Conservation (phyloP, 2,329 filamentous ascomycete species). For the Myriosclerotinia curreyana region DNA sequence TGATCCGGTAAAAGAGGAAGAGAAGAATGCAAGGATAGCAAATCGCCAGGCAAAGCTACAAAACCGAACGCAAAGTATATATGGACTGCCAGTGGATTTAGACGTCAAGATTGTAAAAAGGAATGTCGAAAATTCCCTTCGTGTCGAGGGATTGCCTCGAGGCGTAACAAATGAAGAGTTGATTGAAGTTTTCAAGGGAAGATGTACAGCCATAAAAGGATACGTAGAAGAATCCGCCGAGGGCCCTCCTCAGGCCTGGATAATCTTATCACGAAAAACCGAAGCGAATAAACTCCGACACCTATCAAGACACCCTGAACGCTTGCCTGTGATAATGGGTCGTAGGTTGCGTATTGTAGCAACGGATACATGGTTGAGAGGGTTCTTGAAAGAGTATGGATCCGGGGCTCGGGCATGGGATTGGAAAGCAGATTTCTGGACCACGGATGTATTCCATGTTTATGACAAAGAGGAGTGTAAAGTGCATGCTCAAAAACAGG, state of each 20-base stretch:
- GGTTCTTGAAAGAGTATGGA: not conserved
- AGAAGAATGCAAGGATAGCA: constrained; percentile 3
- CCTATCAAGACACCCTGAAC: not conserved
- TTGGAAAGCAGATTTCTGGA: constrained; percentile 19
- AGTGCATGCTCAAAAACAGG: not conserved
- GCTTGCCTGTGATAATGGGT: not conserved
- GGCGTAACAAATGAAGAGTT: constrained; percentile 11
- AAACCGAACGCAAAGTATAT: constrained; percentile 1
- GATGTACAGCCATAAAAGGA: constrained; percentile 11
- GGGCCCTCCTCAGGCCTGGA: not conserved
- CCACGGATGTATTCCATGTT: constrained; percentile 15
- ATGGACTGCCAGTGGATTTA: constrained; percentile 10
- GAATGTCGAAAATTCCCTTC: constrained; percentile 5
- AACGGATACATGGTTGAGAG: not conserved
- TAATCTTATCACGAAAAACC: not conserved
- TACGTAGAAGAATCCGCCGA: not conserved
- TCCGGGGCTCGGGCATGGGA: not conserved
- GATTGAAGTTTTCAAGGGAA: constrained; percentile 4
- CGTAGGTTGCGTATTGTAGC: not conserved
- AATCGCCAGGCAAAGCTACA: not conserved
- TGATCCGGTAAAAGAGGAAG: constrained; percentile 2
- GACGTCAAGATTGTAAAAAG: constrained; percentile 4
- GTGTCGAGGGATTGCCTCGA: not conserved
- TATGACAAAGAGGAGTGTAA: constrained; percentile 8
- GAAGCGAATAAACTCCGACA: constrained; percentile 8